Evolutionary conservation across 2,329 filamentous ascomycete species (phyloP), one percentile per base, ranked within the genome.

Genomic region (Hymenoscyphus repandus): DNA sequence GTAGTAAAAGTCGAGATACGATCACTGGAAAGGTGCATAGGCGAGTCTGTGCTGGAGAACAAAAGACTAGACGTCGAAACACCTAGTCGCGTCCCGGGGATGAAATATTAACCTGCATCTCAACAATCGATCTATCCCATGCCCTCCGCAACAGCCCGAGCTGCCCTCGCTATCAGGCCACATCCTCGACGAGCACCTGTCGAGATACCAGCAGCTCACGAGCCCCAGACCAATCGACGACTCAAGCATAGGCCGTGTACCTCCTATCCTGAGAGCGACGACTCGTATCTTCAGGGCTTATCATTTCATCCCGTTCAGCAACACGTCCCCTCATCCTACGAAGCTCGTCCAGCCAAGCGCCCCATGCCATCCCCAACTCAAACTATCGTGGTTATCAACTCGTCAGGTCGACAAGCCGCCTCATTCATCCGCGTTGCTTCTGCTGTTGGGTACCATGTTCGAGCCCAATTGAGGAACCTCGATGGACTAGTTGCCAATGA

Each of bases 391-490:
- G 85, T 96, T 66, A 91, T 97, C 73, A 97, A 97, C 72, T 90
- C 90, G 67, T 92, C 90, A 68, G 93, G 93, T 65, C 88, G 93
- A 63, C 93, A 99, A 76, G 90, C 92, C 58, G 92, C 92, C 52
- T 96, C 91, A 53, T 83, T 99, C 64, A 93, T 96, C 62, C 87
- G 93, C 60, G 90, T 96, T 66, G 92, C 92, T 51, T 89, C 89
- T 40, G 93, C 93, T 53, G 86, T 97, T 50, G 93, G 93, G 59
- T 97, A 93, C 75, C 83, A 86, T 68, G 92, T 99, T 51, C 88
- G 89, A 64, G 93, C 91, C 30, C 93, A 97, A 73, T 78, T 97
- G 69, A 83, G 90, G 64, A 92, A 90, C 63, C 80, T 87, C 56
- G 88, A 93, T 64, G 90, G 90, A 49, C 80, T 96, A 45, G 89